Evolutionary conservation across 129 eudicot genomes (phyloP).

Genomic region (Cynara cardunculus): DNA sequence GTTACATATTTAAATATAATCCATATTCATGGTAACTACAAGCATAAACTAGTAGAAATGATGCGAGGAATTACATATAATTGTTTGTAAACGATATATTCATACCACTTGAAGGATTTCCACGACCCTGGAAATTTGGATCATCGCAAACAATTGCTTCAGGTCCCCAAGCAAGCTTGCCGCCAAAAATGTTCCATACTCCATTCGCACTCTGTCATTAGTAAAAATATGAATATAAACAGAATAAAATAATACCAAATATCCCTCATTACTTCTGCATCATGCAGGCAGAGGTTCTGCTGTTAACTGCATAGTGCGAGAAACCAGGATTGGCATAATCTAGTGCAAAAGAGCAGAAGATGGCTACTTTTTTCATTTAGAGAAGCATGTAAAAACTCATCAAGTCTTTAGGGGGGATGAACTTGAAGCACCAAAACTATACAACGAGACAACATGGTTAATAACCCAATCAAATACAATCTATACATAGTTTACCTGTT

Average conservation of each 20-base stretch:
- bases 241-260: background rate
- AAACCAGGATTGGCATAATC: background rate
- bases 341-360: background rate
- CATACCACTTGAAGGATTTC: constrained; percentile 60
- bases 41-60: background rate
- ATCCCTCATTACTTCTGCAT: constrained; percentile 1
- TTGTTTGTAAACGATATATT: constrained; percentile 6
- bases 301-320: background rate
- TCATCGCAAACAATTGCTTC: constrained; percentile 75
- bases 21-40: background rate
- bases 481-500: constrained; percentile 40
- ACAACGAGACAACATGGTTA: background rate
- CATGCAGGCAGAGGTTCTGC: background rate
- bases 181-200: constrained; percentile 73
- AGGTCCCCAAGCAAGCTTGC: constrained; percentile 68
- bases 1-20: background rate
- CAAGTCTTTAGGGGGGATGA: background rate
- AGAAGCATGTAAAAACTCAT: background rate
- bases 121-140: constrained; percentile 65
- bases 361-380: background rate
- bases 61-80: constrained; percentile 11
- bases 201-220: constrained; percentile 46
- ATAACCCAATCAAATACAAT: constrained; percentile 8
- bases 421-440: background rate
- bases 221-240: background rate